These are phyloP conservation scores for Lolium perenne DNA, from an alignment of 176 grass and related monocot species.

Conservation along the genomic window DNA sequence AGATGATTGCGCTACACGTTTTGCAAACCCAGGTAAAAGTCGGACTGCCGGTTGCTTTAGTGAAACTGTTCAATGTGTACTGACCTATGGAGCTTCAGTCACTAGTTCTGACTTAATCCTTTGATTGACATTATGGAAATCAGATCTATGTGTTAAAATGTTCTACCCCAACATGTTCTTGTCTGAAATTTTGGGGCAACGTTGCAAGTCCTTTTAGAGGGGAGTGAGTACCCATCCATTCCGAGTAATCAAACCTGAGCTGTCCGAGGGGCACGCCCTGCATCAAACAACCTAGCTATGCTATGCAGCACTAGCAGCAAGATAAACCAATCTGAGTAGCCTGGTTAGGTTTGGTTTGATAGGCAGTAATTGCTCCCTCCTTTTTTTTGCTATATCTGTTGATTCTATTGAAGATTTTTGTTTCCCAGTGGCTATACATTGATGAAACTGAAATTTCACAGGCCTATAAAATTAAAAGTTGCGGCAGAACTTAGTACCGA, in stretches of 20 bases:
- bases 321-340: neutral
- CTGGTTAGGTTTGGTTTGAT: slow-evolving; percentile 17
- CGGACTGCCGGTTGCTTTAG: slow-evolving; percentile 23
- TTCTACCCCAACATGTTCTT: neutral
- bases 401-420: neutral
- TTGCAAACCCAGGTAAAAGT: slow-evolving; percentile 17
- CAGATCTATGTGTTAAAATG: slow-evolving; percentile 14
- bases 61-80: slow-evolving; percentile 5
- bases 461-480: neutral
- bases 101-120: slow-evolving; percentile 11
- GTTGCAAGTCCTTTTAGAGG: slow-evolving; percentile 10
- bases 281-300: neutral
- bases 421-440: neutral
- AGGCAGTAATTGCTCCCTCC: neutral
- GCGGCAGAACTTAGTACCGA: neutral
- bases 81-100: neutral
- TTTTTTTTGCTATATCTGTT: neutral
- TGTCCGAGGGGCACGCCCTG: neutral
- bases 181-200: neutral
- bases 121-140: slow-evolving; percentile 9
- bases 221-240: neutral
- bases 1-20: neutral
- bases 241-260: neutral
- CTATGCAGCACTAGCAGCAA: neutral
- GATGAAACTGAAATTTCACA: neutral